Conservation (phyloP, 257 asterid species). For the Solanum lycopersicoides region DNA sequence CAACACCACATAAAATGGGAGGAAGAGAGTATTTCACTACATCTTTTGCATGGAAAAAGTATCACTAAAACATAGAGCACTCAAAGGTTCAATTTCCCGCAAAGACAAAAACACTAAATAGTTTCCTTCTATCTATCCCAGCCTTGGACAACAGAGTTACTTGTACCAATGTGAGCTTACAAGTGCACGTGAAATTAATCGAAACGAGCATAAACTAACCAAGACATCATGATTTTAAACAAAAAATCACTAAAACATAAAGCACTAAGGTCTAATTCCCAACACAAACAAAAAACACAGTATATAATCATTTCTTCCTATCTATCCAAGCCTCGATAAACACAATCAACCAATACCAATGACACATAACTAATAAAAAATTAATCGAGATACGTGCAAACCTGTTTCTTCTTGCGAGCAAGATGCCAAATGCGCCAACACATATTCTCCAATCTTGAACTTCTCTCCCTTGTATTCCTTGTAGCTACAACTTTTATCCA, state of each 20-base stretch:
- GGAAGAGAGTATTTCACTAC: not conserved
- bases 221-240: not conserved
- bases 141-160: not conserved
- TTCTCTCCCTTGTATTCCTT: constrained; percentile 61
- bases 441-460: constrained; percentile 75
- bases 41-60: not conserved
- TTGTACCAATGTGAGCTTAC: not conserved
- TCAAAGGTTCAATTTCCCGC: not conserved
- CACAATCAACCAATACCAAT: not conserved
- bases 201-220: not conserved
- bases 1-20: not conserved
- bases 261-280: not conserved
- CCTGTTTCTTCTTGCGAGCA: constrained; percentile 78
- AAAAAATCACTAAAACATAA: not conserved
- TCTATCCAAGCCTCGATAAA: not conserved
- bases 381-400: not conserved
- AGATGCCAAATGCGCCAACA: constrained; percentile 96
- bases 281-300: not conserved
- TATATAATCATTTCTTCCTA: not conserved
- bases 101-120: not conserved
- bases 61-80: not conserved
- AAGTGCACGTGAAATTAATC: not conserved
- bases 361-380: not conserved
- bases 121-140: not conserved
- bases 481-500: constrained; percentile 86